Evolutionary conservation across 108 stramenopile species (phyloP).

Genomic region (Cylindrotheca closterium): DNA sequence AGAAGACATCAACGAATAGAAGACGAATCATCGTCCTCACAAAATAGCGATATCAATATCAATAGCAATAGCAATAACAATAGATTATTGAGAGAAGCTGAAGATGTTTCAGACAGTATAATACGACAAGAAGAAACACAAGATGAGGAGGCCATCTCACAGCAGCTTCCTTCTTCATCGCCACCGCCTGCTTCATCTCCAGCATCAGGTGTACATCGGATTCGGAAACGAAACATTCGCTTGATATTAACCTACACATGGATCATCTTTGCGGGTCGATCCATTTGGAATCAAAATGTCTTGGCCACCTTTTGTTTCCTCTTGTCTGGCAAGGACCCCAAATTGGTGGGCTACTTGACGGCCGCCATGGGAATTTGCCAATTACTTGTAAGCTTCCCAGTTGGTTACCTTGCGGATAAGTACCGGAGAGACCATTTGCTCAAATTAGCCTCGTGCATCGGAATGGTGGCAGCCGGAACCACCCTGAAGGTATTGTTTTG

Average conservation of each 20-base stretch:
- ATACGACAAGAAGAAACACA: too few relatives aligned
- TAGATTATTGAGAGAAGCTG: too few relatives aligned
- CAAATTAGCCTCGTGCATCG: conserved; percentile 32
- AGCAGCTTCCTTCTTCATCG: too few relatives aligned
- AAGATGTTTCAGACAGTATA: too few relatives aligned
- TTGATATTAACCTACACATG: conserved; percentile 32
- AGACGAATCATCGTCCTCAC: too few relatives aligned
- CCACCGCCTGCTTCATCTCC: too few relatives aligned
- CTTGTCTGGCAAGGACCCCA: conserved; percentile 24
- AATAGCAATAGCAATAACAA: too few relatives aligned
- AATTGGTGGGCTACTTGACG: conserved; percentile 48
- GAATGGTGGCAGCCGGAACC: conserved; percentile 17
- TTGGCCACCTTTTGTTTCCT: conserved; percentile 47
- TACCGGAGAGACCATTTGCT: conserved; percentile 44
- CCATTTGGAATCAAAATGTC: conserved; percentile 54
- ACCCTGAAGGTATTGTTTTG: conserved; percentile 14
- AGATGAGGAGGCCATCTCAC: too few relatives aligned
- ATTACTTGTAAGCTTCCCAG: conserved; percentile 37
- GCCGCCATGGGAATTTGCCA: conserved; percentile 54
- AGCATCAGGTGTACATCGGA: too few relatives aligned
- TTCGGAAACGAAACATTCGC: neutral
- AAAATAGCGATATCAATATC: too few relatives aligned
- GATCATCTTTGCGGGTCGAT: conserved; percentile 39
- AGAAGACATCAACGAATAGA: too few relatives aligned
- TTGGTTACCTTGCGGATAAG: conserved; percentile 43